Percentiles rank a stretch among this genome's conserved stretches.
Evolutionary conservation across 768 basidiomycete genomes (phyloP).

Genomic region (Pholiota molesta): DNA sequence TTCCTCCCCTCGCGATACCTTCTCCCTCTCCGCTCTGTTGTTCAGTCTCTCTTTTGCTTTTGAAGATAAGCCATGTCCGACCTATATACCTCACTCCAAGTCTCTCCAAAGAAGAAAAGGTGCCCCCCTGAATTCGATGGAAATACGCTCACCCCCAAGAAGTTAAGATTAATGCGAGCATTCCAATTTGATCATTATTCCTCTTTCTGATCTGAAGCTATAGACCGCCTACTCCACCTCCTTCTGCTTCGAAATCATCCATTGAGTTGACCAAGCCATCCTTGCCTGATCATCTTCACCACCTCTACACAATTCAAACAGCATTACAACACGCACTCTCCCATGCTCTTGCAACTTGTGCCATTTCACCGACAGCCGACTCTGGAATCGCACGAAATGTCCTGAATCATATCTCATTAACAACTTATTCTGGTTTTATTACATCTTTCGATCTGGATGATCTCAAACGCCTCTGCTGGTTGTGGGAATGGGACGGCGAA

Average conservation of each 20-base stretch:
- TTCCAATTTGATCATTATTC: not conserved
- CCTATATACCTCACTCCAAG: conserved; percentile 59
- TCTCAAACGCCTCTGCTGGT: conserved; percentile 77
- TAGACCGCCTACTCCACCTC: conserved; percentile 64
- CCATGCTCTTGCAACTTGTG: conserved; percentile 82
- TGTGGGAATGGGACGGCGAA: conserved; percentile 85
- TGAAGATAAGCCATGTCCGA: conserved; percentile 50
- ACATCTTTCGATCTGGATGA: conserved; percentile 70
- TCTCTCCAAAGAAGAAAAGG: conserved; percentile 77
- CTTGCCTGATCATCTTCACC: conserved; percentile 61
- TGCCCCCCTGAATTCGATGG: conserved; percentile 53
- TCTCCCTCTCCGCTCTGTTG: conserved; percentile 16
- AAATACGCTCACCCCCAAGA: conserved; percentile 66
- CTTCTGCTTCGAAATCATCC: conserved; percentile 43
- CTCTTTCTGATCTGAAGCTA: not conserved
- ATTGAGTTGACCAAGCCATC: conserved; percentile 22
- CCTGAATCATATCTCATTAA: conserved; percentile 73
- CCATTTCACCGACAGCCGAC: conserved; percentile 74
- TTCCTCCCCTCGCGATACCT: conserved; percentile 24
- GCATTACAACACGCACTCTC: conserved; percentile 82
- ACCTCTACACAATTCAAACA: conserved; percentile 65
- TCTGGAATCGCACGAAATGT: conserved; percentile 79
- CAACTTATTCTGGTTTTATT: conserved; percentile 67
- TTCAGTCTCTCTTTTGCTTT: conserved; percentile 6
- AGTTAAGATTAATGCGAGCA: conserved; percentile 58